Base-by-base conservation (phyloP, 2,329 filamentous ascomycete genomes). In the Ampelomyces quisqualis region DNA sequence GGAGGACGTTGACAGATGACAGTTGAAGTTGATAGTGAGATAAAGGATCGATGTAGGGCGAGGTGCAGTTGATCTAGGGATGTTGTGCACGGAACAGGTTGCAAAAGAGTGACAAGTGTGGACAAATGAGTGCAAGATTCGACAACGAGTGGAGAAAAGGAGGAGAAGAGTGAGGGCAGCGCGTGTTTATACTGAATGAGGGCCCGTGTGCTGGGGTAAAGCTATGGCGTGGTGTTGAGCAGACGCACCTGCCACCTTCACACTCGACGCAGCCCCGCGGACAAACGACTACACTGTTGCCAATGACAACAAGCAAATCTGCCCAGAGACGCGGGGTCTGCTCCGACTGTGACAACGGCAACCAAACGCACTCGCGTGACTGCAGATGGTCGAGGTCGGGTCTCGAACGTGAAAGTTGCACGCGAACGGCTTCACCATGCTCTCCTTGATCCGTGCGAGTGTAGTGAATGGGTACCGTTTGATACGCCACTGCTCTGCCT, bases 51-150 rank as follows among this genome's bases (percentile, higher is more conserved):
- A n/a, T n/a, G n/a, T n/a, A 26, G 23, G 4, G 23, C 4, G 23
- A 24, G 31, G 29, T 50, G 47, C 48, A 53, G 52, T 52, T 43
- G 50, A 47, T 34, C 27, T 24, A 24, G 20, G 17, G 43, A 49
- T 48, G 40, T 38, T 32, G 40, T 51, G 51, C 47, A 53, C 33
- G 30, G 18, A 28, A 34, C 35, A 51, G 47, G 42, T 32, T 29
- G 31, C 5, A 47, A 45, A 48, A 23, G 37, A 49, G 43, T 34
- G 43, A 40, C 39, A 36, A 24, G 14, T 13, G 14, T 13, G 22
- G 32, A 13, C 19, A 33, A 46, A 42, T 27, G 42, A 40, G 38
- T 30, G 45, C 22, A n/a, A 35, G 10, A n/a, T 38, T 9, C 14
- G 38, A 27, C 15, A 27, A 40, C 15, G 14, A 26, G 19, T 27